Evolutionary conservation across 257 asterid species (phyloP).

Genomic region (Solanum pennellii): DNA sequence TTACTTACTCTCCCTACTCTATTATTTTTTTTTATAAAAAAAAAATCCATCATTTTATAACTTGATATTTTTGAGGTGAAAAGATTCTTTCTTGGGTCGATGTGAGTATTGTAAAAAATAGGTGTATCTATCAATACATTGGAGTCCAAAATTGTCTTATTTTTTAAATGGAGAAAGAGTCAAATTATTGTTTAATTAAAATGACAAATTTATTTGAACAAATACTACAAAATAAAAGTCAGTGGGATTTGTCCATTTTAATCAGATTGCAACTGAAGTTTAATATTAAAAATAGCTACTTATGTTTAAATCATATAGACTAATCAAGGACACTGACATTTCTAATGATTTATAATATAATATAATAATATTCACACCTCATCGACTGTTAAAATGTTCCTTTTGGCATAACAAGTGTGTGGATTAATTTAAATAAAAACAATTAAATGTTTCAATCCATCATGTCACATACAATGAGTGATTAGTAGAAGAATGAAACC

Average conservation of each 20-base stretch:
- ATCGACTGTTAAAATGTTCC: not conserved
- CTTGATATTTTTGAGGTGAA: not conserved
- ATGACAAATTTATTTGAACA: not conserved
- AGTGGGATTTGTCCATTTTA: not conserved
- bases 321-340: not conserved
- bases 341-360: not conserved
- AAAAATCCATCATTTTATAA: not conserved
- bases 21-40: not conserved
- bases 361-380: not conserved
- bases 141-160: not conserved
- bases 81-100: not conserved
- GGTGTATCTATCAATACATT: not conserved
- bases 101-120: not conserved
- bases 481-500: not conserved
- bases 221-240: not conserved
- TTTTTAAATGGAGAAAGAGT: not conserved
- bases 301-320: not conserved
- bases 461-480: not conserved
- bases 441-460: not conserved
- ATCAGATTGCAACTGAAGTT: not conserved
- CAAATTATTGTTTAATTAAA: not conserved
- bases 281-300: not conserved
- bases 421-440: not conserved
- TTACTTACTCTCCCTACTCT: not conserved
- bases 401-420: not conserved